Base-by-base conservation (phyloP, 2,329 filamentous ascomycete genomes). In the Cytospora chrysosperma region DNA sequence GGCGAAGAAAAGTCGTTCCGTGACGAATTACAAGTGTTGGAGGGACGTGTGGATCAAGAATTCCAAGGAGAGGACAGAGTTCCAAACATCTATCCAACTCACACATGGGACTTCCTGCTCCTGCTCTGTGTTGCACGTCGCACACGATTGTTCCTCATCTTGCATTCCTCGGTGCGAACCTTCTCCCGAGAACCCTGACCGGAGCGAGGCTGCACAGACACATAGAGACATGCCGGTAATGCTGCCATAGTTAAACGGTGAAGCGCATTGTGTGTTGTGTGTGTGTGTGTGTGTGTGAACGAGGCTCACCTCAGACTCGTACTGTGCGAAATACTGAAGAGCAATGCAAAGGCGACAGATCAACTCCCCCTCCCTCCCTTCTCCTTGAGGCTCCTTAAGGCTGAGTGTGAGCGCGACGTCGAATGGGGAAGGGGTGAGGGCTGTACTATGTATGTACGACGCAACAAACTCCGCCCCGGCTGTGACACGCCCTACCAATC, bases 111-210 rank as follows among this genome's bases (percentile, higher is more conserved):
- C 37, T 40, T 40, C 34, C 17, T 40, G 37, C 19, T 40, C 37
- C 37, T 19, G 37, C 37, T 40, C 37, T 4, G n/a, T 19, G 55
- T 64, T 56, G 28, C 49, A 57, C 15, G 62, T 64, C 53, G 49
- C 28, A 64, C 62, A 60, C 58, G 62, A 64, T 59, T 54, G 37
- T 40, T 53, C 60, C 51, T 53, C 53, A 64, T 64, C 62, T 64
- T 54, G 62, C 62, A 64, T 64, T 15, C 27, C 34, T 61, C 58
- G 40, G 57, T 52, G 62, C 58, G 58, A 43, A 26, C 28, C 37
- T 30, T 53, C 54, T 30, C 53, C 58, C 58, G 58, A 60, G 62
- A 54, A 49, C 55, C 51, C 32, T 55, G 49, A 37, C 37, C 9
- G 21, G 37, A 50, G 26, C 4, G 32, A 32, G 12, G 12, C 32